Conservation (phyloP, 352 stramenopile species). For the Phytophthora rubi region DNA sequence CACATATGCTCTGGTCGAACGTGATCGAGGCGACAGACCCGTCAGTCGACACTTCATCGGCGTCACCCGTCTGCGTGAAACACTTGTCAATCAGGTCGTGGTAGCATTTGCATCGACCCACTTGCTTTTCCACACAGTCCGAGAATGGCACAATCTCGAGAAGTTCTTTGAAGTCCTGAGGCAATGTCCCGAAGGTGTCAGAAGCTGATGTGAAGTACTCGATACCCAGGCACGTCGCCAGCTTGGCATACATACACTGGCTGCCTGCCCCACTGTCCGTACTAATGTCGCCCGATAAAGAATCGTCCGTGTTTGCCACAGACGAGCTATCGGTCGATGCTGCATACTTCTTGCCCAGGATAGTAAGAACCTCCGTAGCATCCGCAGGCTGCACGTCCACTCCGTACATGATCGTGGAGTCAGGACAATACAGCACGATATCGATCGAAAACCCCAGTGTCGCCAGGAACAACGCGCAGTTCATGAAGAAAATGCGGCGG, state of each 20-base stretch:
- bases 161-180: slow-evolving; percentile 73
- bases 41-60: slow-evolving; percentile 44
- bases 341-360: slow-evolving; percentile 70
- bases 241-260: slow-evolving; percentile 72
- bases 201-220: slow-evolving; percentile 45
- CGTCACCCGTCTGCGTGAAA: slow-evolving; percentile 48
- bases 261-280: slow-evolving; percentile 35
- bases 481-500: slow-evolving; percentile 86
- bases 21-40: slow-evolving; percentile 29
- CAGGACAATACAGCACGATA: slow-evolving; percentile 76
- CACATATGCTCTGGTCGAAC: slow-evolving; percentile 72
- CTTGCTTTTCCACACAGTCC: slow-evolving; percentile 44
- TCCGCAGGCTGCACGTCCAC: slow-evolving; percentile 50
- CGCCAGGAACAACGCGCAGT: slow-evolving; percentile 74
- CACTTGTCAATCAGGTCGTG: slow-evolving; percentile 53
- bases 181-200: slow-evolving; percentile 66
- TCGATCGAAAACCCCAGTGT: slow-evolving; percentile 75
- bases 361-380: slow-evolving; percentile 32
- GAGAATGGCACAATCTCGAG: slow-evolving; percentile 59
- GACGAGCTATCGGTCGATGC: slow-evolving; percentile 33
- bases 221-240: slow-evolving; percentile 75
- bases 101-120: slow-evolving; percentile 56
- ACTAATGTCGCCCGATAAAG: slow-evolving; percentile 32
- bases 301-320: slow-evolving; percentile 38
- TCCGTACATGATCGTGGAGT: slow-evolving; percentile 82